Evolutionary conservation across 148 eudicot genomes (phyloP).

Genomic region (Rhododendron simsii): DNA sequence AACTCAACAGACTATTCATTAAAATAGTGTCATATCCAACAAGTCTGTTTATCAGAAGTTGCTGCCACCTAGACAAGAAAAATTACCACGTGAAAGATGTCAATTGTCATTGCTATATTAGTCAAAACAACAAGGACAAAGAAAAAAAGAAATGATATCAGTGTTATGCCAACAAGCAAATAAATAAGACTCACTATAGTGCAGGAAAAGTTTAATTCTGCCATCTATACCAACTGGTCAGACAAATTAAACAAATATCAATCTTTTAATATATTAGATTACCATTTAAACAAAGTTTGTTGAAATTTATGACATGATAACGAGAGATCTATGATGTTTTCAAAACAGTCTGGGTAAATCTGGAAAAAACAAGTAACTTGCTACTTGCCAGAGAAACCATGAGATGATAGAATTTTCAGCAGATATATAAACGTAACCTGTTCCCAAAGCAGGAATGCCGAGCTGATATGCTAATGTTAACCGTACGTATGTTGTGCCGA

Average conservation of each 20-base stretch:
- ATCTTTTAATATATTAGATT: not conserved
- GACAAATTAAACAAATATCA: not conserved
- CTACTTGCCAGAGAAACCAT: not conserved
- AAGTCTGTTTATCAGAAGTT: conserved; percentile 89
- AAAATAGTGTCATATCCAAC: conserved; percentile 96
- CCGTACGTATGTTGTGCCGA: conserved; percentile 63
- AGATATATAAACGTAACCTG: conserved; percentile 38
- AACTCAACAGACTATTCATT: conserved; percentile 89
- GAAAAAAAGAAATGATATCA: not conserved
- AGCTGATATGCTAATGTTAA: conserved; percentile 89
- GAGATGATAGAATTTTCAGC: not conserved
- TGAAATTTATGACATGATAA: not conserved
- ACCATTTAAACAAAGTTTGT: not conserved
- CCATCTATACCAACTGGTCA: not conserved
- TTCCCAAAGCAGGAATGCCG: conserved; percentile 91
- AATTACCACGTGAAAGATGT: not conserved
- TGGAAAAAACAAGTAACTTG: not conserved
- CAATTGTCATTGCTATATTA: not conserved
- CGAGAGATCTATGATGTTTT: not conserved
- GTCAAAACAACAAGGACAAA: not conserved
- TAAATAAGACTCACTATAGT: not conserved
- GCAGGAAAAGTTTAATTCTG: not conserved
- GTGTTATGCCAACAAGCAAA: not conserved
- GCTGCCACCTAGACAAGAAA: conserved; percentile 80
- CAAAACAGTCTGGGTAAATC: not conserved